A percentile compares a stretch with the other conserved stretches of the same genome.
Conservation (phyloP, 2,329 filamentous ascomycete genomes). For the Sclerotinia glacialis region DNA sequence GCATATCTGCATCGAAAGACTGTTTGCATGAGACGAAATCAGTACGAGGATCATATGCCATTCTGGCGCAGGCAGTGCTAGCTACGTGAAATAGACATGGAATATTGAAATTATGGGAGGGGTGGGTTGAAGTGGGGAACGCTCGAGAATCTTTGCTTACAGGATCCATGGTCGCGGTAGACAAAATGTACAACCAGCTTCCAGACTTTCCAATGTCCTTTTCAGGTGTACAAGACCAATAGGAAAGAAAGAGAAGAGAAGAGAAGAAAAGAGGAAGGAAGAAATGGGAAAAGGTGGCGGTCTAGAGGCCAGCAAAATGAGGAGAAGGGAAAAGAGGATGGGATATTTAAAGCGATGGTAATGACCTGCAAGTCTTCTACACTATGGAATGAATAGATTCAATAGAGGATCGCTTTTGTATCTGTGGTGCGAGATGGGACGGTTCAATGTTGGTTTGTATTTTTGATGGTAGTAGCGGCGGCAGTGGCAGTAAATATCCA, state of each 20-base stretch:
- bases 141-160: constrained; percentile 24
- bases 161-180: constrained; percentile 24
- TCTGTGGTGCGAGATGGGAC: background rate
- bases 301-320: background rate
- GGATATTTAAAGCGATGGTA: constrained; percentile 4
- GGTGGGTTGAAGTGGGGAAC: constrained; percentile 13
- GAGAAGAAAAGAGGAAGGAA: background rate
- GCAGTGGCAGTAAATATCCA: background rate
- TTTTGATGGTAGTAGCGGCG: background rate
- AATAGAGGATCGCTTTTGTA: background rate
- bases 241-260: background rate
- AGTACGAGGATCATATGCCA: constrained; percentile 2
- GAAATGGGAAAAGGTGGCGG: background rate
- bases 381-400: background rate
- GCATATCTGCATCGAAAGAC: constrained; percentile 33
- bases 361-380: background rate
- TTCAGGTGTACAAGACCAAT: background rate
- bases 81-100: background rate
- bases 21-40: constrained; percentile 24
- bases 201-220: background rate
- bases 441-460: background rate
- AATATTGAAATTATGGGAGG: constrained; percentile 9
- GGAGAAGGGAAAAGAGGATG: background rate
- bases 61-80: constrained; percentile 8
- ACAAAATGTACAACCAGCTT: constrained; percentile 12